phyloP scores from a whole-genome alignment of 225 moss, liverwort and hornwort genomes.

The Physcomitrellopsis africana region DNA sequence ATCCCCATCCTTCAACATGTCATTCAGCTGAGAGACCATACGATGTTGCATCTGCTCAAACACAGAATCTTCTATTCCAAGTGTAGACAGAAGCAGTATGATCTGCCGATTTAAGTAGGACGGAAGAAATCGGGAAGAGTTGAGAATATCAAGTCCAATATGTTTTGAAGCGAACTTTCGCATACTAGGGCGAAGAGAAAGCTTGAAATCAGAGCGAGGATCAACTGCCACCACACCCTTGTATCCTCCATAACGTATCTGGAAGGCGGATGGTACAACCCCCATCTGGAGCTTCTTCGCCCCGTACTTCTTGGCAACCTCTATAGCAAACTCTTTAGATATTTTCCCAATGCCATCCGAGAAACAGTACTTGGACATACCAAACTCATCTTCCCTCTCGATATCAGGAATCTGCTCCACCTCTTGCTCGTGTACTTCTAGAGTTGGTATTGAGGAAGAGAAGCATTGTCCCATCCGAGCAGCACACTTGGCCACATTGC shows the following conservation, averaged over 20 bases:
- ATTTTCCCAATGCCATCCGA: slow-evolving; percentile 97
- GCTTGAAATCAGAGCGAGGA: slow-evolving; percentile 65
- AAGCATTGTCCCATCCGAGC: slow-evolving; percentile 99
- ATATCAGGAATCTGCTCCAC: slow-evolving; percentile 77
- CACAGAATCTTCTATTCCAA: slow-evolving; percentile 67
- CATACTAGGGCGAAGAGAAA: slow-evolving; percentile 89
- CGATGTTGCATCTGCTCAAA: slow-evolving; percentile 72
- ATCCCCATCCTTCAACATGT: slow-evolving; percentile 63
- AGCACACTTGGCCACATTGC: slow-evolving; percentile 93
- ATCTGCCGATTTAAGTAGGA: slow-evolving; percentile 91
- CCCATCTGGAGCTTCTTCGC: slow-evolving; percentile 43
- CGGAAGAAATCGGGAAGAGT: slow-evolving; percentile 63
- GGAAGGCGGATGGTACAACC: slow-evolving; percentile 78
- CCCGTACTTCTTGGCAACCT: slow-evolving; percentile 64
- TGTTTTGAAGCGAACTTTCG: slow-evolving; percentile 79
- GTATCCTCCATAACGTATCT: slow-evolving; percentile 95
- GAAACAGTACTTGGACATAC: slow-evolving; percentile 68
- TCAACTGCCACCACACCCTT: slow-evolving; percentile 94
- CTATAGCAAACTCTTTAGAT: slow-evolving; percentile 65
- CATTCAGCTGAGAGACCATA: slow-evolving; percentile 65
- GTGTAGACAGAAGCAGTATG: slow-evolving; percentile 83
- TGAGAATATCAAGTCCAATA: slow-evolving; percentile 76
- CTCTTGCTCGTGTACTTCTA: slow-evolving; percentile 68
- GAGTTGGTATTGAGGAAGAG: slow-evolving; percentile 75
- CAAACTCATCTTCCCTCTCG: slow-evolving; percentile 51